Evolutionary conservation across 805 yeast species (phyloP).

Genomic region (Saturnispora quitensis): DNA sequence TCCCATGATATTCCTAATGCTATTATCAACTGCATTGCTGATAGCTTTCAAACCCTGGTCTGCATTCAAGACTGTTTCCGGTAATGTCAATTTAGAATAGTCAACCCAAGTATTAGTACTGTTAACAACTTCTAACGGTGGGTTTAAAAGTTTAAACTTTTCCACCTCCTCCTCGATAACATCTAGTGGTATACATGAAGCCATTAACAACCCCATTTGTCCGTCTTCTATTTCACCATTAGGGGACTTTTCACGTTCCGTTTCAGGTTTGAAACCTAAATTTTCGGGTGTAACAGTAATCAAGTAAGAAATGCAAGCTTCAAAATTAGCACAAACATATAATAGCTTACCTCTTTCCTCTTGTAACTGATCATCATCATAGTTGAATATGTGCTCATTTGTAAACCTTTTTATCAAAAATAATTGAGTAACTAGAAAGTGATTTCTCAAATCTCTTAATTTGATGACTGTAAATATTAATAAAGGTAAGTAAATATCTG

Average conservation of each 20-base stretch:
- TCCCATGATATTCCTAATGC: slow-evolving; percentile 27
- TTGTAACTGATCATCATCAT: slow-evolving; percentile 16
- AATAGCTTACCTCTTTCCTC: slow-evolving; percentile 27
- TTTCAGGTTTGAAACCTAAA: slow-evolving; percentile 18
- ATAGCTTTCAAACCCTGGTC: slow-evolving; percentile 30
- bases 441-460: slow-evolving; percentile 22
- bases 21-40: slow-evolving; percentile 28
- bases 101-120: slow-evolving; percentile 12
- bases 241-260: slow-evolving; percentile 9
- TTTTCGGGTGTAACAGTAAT: slow-evolving; percentile 27
- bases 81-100: slow-evolving; percentile 10
- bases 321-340: slow-evolving; percentile 29
- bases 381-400: slow-evolving; percentile 22
- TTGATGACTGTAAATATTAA: slow-evolving; percentile 27
- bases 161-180: slow-evolving; percentile 20
- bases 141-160: slow-evolving; percentile 12
- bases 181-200: slow-evolving; percentile 21
- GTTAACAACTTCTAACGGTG: slow-evolving; percentile 2
- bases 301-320: slow-evolving; percentile 29
- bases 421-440: slow-evolving; percentile 25
- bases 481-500: slow-evolving; percentile 29
- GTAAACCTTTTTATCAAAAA: slow-evolving; percentile 28
- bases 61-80: slow-evolving; percentile 23
- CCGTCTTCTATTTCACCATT: slow-evolving; percentile 1
- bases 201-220: slow-evolving; percentile 9